These are phyloP conservation scores for Hymenoscyphus albidus DNA, from an alignment of 2,329 filamentous ascomycete species.

Conservation along the genomic window DNA sequence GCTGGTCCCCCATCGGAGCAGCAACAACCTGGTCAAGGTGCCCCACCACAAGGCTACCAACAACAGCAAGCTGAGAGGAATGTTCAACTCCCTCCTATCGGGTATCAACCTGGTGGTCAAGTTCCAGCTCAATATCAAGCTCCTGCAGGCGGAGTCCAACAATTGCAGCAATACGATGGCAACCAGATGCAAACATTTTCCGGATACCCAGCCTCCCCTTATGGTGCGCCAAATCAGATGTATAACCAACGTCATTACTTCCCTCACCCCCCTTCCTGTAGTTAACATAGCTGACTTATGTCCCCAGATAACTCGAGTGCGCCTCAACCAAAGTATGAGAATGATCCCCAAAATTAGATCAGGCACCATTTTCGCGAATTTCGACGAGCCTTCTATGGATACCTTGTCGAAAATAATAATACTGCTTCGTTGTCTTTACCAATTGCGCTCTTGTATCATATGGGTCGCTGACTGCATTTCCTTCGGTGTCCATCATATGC, in stretches of 20 bases:
- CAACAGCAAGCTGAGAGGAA: constrained; percentile 46
- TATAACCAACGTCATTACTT: constrained; percentile 53
- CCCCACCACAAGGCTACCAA: constrained; percentile 47
- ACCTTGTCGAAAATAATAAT: constrained; percentile 14
- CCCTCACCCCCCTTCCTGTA: constrained; percentile 21
- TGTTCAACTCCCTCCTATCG: constrained; percentile 70
- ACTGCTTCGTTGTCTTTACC: constrained; percentile 24
- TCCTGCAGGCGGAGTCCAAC: constrained; percentile 53
- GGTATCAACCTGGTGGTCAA: constrained; percentile 60
- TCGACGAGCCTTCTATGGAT: constrained; percentile 12
- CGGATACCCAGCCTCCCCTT: constrained; percentile 56
- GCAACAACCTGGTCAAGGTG: constrained; percentile 50
- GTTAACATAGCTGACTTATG: constrained; percentile 25
- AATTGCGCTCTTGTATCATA: constrained; percentile 35
- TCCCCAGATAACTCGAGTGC: constrained; percentile 30
- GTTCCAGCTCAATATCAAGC: constrained; percentile 61
- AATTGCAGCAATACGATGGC: constrained; percentile 53
- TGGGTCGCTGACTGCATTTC: constrained; percentile 34
- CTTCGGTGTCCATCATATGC: constrained; percentile 28
- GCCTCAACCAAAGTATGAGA: constrained; percentile 33
- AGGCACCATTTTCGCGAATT: constrained; percentile 13
- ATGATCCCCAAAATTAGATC: constrained; percentile 24
- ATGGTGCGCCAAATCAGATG: constrained; percentile 49
- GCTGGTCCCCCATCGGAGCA: constrained; percentile 43
- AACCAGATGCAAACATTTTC: constrained; percentile 40